These are phyloP conservation scores for Fusarium palustre DNA, from an alignment of 2,329 filamentous ascomycete genomes.

Conservation along the genomic window DNA sequence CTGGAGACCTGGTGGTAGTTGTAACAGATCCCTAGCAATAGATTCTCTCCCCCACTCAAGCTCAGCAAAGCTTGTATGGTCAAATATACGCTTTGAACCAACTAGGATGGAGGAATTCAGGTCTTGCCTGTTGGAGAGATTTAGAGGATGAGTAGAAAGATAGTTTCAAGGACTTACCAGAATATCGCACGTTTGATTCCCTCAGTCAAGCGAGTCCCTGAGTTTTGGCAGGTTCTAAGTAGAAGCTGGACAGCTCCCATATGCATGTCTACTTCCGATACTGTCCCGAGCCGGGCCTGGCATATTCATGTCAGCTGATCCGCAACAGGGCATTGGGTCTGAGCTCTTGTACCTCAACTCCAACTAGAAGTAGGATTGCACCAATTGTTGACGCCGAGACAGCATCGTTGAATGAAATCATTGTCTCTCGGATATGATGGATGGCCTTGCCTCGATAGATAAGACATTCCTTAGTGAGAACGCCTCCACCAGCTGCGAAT, in stretches of 20 bases:
- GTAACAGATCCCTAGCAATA: slow-evolving; percentile 46
- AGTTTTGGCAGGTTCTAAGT: slow-evolving; percentile 49
- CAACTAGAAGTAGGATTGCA: slow-evolving; percentile 57
- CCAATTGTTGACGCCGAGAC: slow-evolving; percentile 55
- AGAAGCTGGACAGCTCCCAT: slow-evolving; percentile 54
- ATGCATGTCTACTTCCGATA: slow-evolving; percentile 56
- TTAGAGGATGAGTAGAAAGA: neutral
- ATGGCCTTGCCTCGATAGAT: slow-evolving; percentile 52
- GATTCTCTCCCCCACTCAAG: slow-evolving; percentile 55
- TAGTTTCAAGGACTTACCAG: slow-evolving; percentile 47
- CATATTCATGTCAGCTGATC: neutral
- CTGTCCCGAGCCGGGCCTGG: slow-evolving; percentile 54
- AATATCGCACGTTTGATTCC: slow-evolving; percentile 60
- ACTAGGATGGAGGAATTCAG: slow-evolving; percentile 56
- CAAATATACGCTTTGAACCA: slow-evolving; percentile 54
- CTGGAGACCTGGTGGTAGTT: slow-evolving; percentile 53
- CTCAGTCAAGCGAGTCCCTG: slow-evolving; percentile 49
- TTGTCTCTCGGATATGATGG: slow-evolving; percentile 50
- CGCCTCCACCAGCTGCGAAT: slow-evolving; percentile 46
- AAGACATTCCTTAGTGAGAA: slow-evolving; percentile 51
- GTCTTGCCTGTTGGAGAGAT: slow-evolving; percentile 54
- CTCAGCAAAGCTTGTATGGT: slow-evolving; percentile 57
- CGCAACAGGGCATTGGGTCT: rapidly evolving
- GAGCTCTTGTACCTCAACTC: slow-evolving; percentile 53
- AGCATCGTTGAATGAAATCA: slow-evolving; percentile 46